These are phyloP conservation scores for Echinochloa phyllopogon DNA, from an alignment of 176 grass and related monocot species.

Conservation along the genomic window DNA sequence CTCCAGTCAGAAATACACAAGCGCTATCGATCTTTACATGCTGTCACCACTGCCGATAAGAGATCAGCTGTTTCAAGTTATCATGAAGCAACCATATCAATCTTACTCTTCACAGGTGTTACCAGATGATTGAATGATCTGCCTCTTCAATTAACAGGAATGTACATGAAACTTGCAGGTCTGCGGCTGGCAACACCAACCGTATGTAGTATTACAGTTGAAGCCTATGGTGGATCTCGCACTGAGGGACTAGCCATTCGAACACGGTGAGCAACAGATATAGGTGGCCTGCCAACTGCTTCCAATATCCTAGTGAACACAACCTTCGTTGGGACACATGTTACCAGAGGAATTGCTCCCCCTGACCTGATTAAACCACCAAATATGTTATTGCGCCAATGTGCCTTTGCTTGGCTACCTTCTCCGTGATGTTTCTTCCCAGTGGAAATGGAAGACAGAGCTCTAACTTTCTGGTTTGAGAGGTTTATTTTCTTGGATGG, in stretches of 20 bases:
- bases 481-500: conserved; percentile 63
- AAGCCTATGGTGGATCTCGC: conserved; percentile 55
- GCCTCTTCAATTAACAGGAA: conserved; percentile 62
- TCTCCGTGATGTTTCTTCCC: conserved; percentile 52
- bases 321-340: conserved; percentile 90
- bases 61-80: conserved; percentile 48
- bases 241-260: conserved; percentile 66
- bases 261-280: conserved; percentile 48
- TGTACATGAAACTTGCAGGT: conserved; percentile 48
- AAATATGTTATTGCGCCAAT: conserved; percentile 56
- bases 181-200: conserved; percentile 35
- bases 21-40: conserved; percentile 50
- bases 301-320: conserved; percentile 97
- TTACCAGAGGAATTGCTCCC: conserved; percentile 73
- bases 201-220: conserved; percentile 24
- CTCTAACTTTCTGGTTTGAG: conserved; percentile 75
- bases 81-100: conserved; percentile 50
- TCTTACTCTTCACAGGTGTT: conserved; percentile 50
- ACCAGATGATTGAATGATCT: conserved; percentile 54
- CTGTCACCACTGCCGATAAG: conserved; percentile 40
- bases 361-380: conserved; percentile 69
- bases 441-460: conserved; percentile 63
- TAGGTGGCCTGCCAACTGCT: conserved; percentile 78
- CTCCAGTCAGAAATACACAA: conserved; percentile 56
- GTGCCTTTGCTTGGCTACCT: conserved; percentile 50